Evolutionary conservation across 306 rosid species (phyloP).

Genomic region (Pterocarpus santalinus): DNA sequence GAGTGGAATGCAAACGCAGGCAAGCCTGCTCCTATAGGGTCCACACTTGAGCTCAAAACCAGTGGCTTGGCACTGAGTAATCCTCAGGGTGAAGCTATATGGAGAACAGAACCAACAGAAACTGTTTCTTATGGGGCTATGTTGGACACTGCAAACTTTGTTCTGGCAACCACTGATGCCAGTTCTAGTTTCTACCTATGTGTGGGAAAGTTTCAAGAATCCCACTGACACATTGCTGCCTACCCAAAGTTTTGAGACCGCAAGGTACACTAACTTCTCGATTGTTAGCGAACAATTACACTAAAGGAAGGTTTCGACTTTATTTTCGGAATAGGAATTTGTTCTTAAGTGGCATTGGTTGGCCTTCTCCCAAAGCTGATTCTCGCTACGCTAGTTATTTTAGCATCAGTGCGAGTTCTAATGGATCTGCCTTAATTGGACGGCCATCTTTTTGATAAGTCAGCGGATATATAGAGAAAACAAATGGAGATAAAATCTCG

Average conservation of each 20-base stretch:
- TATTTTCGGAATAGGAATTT: constrained; percentile 37
- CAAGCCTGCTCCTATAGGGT: constrained; percentile 48
- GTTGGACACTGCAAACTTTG: constrained; percentile 66
- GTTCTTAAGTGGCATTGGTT: too few relatives aligned
- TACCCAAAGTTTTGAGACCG: constrained; percentile 36
- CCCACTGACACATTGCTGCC: constrained; percentile 77
- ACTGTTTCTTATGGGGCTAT: constrained; percentile 48
- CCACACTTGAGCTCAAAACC: constrained; percentile 43
- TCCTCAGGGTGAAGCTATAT: constrained; percentile 37
- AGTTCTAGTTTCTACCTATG: background rate
- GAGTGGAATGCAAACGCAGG: constrained; percentile 55
- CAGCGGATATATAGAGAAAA: constrained; percentile 47
- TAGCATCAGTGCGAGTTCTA: too few relatives aligned
- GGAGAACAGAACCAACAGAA: constrained; percentile 15
- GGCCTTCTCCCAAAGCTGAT: too few relatives aligned
- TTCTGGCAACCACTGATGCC: constrained; percentile 32
- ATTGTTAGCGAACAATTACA: constrained; percentile 49
- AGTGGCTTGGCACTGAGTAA: constrained; percentile 41
- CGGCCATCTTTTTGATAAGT: constrained; percentile 46
- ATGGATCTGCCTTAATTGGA: background rate
- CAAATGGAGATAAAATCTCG: constrained; percentile 20
- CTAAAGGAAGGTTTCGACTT: constrained; percentile 63
- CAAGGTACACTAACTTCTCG: constrained; percentile 29
- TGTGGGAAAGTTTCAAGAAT: constrained; percentile 4
- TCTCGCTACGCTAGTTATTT: constrained; percentile 38